phyloP scores from a whole-genome alignment of 2,329 filamentous ascomycete species.

The Furcasterigmium sp. region DNA sequence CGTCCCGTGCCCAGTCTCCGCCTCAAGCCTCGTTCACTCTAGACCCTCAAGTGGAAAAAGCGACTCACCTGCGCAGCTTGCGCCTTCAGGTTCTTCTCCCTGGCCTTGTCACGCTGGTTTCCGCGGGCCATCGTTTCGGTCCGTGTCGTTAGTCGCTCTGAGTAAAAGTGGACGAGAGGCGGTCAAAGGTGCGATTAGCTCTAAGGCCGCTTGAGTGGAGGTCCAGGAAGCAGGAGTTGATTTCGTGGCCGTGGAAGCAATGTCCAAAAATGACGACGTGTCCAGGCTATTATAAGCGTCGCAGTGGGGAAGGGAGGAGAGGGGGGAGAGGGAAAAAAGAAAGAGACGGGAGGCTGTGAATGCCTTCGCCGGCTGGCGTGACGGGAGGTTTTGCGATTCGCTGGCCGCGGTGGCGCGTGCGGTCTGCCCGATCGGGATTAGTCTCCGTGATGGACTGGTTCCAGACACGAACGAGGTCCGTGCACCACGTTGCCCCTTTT shows the following conservation, averaged over 20 bases:
- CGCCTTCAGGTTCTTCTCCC: conserved; percentile 81
- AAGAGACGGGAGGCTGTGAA: neutral
- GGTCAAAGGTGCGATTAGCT: neutral
- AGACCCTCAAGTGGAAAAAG: neutral
- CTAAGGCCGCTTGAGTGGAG: neutral
- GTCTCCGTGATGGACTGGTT: no score
- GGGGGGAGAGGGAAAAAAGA: conserved; percentile 1
- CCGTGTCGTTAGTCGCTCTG: neutral
- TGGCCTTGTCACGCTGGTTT: conserved; percentile 91
- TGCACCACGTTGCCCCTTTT: neutral
- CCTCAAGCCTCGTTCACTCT: no score
- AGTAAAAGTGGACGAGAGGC: neutral
- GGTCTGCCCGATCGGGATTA: neutral
- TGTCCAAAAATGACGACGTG: neutral
- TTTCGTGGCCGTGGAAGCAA: neutral
- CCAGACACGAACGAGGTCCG: no score
- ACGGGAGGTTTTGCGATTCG: neutral
- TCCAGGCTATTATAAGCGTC: no score
- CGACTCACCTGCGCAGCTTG: conserved; percentile 52
- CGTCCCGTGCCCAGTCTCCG: no score
- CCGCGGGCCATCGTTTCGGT: conserved; percentile 71
- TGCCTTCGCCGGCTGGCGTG: neutral
- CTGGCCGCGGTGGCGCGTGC: neutral
- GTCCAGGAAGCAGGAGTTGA: neutral
- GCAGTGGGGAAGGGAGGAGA: conserved; percentile 3